Base-by-base conservation (phyloP, 2,329 filamentous ascomycete species). In the Macrophomina phaseolina region DNA sequence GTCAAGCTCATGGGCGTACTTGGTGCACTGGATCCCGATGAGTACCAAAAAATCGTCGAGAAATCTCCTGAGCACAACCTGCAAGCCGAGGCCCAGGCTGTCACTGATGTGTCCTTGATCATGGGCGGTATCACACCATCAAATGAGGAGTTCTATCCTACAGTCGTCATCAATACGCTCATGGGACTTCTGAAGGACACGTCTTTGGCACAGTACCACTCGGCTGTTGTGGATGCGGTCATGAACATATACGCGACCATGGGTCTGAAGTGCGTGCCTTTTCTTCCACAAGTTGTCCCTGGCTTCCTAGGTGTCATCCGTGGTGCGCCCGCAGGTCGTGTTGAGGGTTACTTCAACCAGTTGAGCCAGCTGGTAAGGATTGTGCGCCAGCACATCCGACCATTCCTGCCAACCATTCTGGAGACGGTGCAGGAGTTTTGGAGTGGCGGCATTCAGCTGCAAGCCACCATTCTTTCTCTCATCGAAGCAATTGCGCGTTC, bases 171-270 rank as follows among this genome's bases (percentile, higher is more conserved):
- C 76, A 97, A 97, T 73, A 96, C 95, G 1, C 85, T 99, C 11
- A 89, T 99, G 73, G 90, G 93, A 66, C 94, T 99, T 71, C 81
- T 99, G 42, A 96, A 94, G 73, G 95, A 99, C 72, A 89, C 90
- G 32, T 98, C 95, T 0, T 84, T 99, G 4, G 88, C 90, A 12
- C 92, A 96, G 74, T 94, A 97, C 73, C 96, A 99, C 74, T 94
- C 93, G 4, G 89, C 91, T 11, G 94, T 98, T 14, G 95, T 99
- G 62, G 95, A 98, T 77, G 95, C 95, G 5, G 96, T 99, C 73
- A 98, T 99, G 89, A 97, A 93, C 72, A 99, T 99, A 67, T 99
- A 99, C 81, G 92, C 95, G 72, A 99, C 96, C 0, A 86, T 99
- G 68, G 95, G 95, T 2, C 82, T 99, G 72, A 97, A 98, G 77